Evolutionary conservation across 2,329 filamentous ascomycete genomes (phyloP), one percentile per base, ranked within the genome.

Genomic region (Pseudogymnoascus sp.): DNA sequence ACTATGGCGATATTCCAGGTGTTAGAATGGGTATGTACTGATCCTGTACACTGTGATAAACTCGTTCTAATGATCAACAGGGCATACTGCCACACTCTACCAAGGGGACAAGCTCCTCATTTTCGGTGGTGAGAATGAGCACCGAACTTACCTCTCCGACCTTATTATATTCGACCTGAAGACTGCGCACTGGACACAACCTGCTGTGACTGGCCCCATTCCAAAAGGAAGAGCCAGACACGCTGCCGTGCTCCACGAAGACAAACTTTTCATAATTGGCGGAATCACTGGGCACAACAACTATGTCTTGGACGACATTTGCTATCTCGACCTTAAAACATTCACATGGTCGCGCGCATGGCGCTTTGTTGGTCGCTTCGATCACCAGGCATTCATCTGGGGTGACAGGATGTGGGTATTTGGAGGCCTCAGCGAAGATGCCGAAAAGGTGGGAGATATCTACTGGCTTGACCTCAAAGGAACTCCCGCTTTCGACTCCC

Each of bases 401-500:
- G 81, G 89, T 63, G 93, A 95, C 67, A 86, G 91, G 47, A 87
- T 99, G 36, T 99, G 93, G 93, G 92, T 97, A 5, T 97, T 96
- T 75, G 95, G 95, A 40, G 95, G 95, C 1, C 81, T 99, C 60
- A 95, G 91, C 67, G 90, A 95, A 69, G 93, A 97, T 69, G 96
- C 97, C 91, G 93, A 97, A 77, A 93, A 96, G 71, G 91, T 90
- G 66, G 93, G 91, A 65, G 95, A 99, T 75, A 83, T 99, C 47
- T 97, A 92, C 90, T 99, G 95, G 93, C 80, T 99, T 47, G 95
- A 99, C 76, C 83, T 99, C 60, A 93, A 96, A 74, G 92, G 91
- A 36, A 92, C 85, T 65, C 92, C 93, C 1, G 90, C 92, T 57
- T 93, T 96, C 69, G 87, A 92, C 70, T 86, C 86, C 37, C 79